Evolutionary conservation across 163 green algal genomes (phyloP), one percentile per base, ranked within the genome.

Genomic region (Volvox carteri): DNA sequence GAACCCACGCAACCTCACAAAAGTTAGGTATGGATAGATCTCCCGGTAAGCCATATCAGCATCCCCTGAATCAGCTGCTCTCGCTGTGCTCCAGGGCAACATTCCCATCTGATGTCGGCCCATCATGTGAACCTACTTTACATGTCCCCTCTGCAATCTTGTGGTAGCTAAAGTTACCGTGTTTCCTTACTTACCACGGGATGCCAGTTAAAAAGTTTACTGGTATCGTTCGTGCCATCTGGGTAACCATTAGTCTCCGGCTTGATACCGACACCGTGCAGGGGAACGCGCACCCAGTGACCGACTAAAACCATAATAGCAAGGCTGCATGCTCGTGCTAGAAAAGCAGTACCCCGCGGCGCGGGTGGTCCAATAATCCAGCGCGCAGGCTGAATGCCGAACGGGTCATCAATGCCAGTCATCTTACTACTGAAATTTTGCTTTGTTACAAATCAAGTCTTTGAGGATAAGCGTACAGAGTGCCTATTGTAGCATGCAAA

Each of bases 151-250:
- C n/a, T n/a, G n/a, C n/a, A n/a, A n/a, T n/a, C n/a, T n/a, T n/a
- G n/a, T n/a, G n/a, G n/a, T n/a, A n/a, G n/a, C n/a, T n/a, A n/a
- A n/a, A n/a, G n/a, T n/a, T n/a, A n/a, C n/a, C n/a, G n/a, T n/a
- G n/a, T n/a, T n/a, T n/a, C n/a, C n/a, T 33, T 14, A 83, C 78
- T 65, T 44, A 87, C 81, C n/a, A 98, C 54, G 0, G 95, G 95
- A 79, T 98, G 95, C 95, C 95, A 97, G 84, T 97, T 97, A 85
- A 97, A 97, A 6, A 97, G 37, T 0, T 60, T 67, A 0, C 60
- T 42, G 0, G 95, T 97, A 87, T 95, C 91, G 39, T 96, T 96
- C 0, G 48, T 60, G 2, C 74, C 33, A 0, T 19, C 6, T 16
- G 30, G 35, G 30, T 39, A 11, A 25, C 16, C 30, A 23, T 44